Conservation (phyloP, 2,329 filamentous ascomycete species). For the Trichothecium roseum region DNA sequence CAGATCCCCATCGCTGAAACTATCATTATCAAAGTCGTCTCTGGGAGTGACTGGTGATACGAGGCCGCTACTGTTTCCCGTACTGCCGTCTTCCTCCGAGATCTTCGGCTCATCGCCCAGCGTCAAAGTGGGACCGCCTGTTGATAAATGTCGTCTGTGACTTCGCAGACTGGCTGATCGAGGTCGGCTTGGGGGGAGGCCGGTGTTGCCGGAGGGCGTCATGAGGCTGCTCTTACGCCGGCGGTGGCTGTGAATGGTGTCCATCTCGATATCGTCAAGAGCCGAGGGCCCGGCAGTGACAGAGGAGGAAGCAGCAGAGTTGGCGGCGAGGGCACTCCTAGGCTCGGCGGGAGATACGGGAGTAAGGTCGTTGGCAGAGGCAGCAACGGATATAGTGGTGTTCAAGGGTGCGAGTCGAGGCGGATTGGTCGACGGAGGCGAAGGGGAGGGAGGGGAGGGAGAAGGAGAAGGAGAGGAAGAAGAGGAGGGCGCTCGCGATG, state of each 20-base stretch:
- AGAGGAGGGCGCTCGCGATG: neutral
- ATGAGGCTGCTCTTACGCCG: slow-evolving; percentile 42
- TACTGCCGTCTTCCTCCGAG: slow-evolving; percentile 27
- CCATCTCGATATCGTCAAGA: slow-evolving; percentile 44
- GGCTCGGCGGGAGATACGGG: neutral
- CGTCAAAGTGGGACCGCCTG: slow-evolving; percentile 9
- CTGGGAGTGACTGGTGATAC: slow-evolving; percentile 12
- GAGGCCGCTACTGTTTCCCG: slow-evolving; percentile 11
- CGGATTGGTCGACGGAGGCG: slow-evolving; percentile 2
- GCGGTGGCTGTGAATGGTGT: slow-evolving; percentile 40
- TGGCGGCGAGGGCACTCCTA: neutral
- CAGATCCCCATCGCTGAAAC: slow-evolving; percentile 60
- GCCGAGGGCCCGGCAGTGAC: slow-evolving; percentile 8
- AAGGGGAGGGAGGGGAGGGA: slow-evolving; percentile 3
- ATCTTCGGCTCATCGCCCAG: slow-evolving; percentile 33
- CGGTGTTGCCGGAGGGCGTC: slow-evolving; percentile 21
- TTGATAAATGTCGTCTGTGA: slow-evolving; percentile 1
- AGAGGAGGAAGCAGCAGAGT: slow-evolving; percentile 5
- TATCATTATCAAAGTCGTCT: slow-evolving; percentile 34
- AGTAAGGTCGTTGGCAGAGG: neutral
- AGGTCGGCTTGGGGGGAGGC: slow-evolving; percentile 14
- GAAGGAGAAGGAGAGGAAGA: slow-evolving; percentile 5
- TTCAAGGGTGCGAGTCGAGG: neutral
- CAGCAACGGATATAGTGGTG: neutral
- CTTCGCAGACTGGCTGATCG: slow-evolving; percentile 12